A percentile compares a stretch with the other conserved stretches of the same genome.
phyloP scores from a whole-genome alignment of 1,284 basidiomycete species.

The Papiliotrema flavescens region DNA sequence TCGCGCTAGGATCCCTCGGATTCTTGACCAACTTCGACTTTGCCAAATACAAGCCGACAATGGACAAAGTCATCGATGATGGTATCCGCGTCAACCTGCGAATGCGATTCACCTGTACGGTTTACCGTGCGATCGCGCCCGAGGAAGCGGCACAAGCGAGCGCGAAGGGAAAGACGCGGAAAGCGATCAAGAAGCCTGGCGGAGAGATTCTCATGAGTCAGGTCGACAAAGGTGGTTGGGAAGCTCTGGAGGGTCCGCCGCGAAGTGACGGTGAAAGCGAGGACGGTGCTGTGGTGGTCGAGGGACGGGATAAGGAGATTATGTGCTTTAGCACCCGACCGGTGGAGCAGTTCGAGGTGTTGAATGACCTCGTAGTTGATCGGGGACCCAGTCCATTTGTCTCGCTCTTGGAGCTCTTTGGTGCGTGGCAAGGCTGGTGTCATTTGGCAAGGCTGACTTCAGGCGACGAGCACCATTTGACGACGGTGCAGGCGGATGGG shows the following conservation, averaged over 20 bases:
- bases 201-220: constrained; percentile 94
- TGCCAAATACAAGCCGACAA: constrained; percentile 74
- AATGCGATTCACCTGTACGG: constrained; percentile 98
- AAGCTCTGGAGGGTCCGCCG: constrained; percentile 73
- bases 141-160: constrained; percentile 53
- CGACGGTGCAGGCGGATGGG: constrained; percentile 97
- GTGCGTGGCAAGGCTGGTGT: constrained; percentile 53
- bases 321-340: constrained; percentile 96
- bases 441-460: constrained; percentile 1
- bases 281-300: constrained; percentile 3
- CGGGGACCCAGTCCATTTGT: constrained; percentile 98
- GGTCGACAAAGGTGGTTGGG: constrained; percentile 84
- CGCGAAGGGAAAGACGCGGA: constrained; percentile 57
- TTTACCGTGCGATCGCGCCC: constrained; percentile 80
- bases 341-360: constrained; percentile 93
- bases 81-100: constrained; percentile 96
- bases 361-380: constrained; percentile 98
- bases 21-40: constrained; percentile 99
- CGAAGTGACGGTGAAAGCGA: constrained; percentile 43
- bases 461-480: constrained; percentile 99
- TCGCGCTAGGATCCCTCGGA: constrained; percentile 96
- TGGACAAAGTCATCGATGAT: constrained; percentile 84
- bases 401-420: constrained; percentile 91
- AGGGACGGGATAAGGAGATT: constrained; percentile 84
- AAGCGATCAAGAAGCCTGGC: constrained; percentile 83